Conservation (phyloP, 176 grass and related monocot species). For the Zoysia pacifica region DNA sequence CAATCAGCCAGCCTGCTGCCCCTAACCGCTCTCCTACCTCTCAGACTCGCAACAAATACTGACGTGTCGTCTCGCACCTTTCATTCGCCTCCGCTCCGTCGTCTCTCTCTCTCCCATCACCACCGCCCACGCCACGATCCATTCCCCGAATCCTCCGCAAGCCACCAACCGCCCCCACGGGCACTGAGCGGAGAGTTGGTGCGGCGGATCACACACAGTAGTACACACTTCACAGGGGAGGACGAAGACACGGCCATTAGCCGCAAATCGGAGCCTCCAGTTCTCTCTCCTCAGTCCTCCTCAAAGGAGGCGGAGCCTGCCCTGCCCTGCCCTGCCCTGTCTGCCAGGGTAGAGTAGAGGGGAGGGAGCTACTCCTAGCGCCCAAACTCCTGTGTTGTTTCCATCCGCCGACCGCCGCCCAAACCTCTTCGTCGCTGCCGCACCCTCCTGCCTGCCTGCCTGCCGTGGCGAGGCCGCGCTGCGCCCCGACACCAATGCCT, state of each 20-base stretch:
- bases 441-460: neutral
- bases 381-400: constrained; percentile 41
- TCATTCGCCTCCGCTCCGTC: neutral
- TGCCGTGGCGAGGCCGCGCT: constrained; percentile 35
- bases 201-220: neutral
- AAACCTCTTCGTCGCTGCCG: neutral
- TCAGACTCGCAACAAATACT: neutral
- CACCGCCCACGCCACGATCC: constrained; percentile 30
- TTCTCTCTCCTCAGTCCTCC: neutral
- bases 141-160: neutral
- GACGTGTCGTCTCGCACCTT: neutral
- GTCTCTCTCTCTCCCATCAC: neutral
- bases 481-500: constrained; percentile 48
- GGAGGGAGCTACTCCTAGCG: constrained; percentile 1
- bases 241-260: neutral
- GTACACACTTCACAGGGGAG: no score
- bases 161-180: constrained; percentile 41
- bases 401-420: constrained; percentile 50
- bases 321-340: neutral
- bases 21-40: neutral
- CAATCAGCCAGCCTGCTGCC: neutral
- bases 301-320: constrained; percentile 12
- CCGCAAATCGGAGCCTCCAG: constrained; percentile 8
- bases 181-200: constrained; percentile 27
- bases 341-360: neutral